Evolutionary conservation across 2,329 filamentous ascomycete species (phyloP).

Genomic region (Lecanoromycetidae sp.): DNA sequence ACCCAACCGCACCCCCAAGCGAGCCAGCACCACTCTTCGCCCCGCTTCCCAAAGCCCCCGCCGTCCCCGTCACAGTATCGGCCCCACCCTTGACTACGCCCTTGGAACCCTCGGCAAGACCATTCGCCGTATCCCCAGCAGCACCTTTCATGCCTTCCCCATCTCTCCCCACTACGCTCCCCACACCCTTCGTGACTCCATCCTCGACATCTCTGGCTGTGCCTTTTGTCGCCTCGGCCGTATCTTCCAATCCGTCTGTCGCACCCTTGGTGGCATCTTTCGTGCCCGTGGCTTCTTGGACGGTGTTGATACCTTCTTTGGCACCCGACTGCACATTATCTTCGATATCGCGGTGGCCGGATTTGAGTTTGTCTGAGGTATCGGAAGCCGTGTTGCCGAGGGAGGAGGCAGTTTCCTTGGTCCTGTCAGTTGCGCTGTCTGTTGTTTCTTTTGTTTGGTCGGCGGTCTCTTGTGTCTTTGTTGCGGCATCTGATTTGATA

Average conservation of each 20-base stretch:
- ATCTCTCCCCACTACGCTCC: neutral
- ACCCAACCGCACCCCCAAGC: conserved; percentile 4
- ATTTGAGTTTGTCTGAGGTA: conserved; percentile 11
- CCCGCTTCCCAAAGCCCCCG: conserved; percentile 7
- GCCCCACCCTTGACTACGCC: conserved; percentile 3
- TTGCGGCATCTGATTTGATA: conserved; percentile 4
- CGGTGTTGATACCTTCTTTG: conserved; percentile 4
- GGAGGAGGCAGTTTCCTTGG: conserved; percentile 3
- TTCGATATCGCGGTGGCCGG: conserved; percentile 8
- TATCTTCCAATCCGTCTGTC: conserved; percentile 6
- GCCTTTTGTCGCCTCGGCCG: conserved; percentile 10
- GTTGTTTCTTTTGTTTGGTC: neutral
- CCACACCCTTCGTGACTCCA: neutral
- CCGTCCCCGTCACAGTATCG: conserved; percentile 9
- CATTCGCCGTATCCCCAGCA: neutral
- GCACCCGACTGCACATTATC: conserved; percentile 10
- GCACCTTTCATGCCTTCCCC: conserved; percentile 1
- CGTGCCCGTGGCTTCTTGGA: conserved; percentile 8
- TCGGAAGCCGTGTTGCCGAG: conserved; percentile 6
- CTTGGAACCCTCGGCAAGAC: conserved; percentile 8
- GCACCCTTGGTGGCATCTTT: conserved; percentile 12
- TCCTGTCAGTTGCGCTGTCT: neutral
- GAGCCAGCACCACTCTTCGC: conserved; percentile 9
- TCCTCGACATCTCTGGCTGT: conserved; percentile 13
- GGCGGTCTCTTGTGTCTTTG: conserved; percentile 2